Evolutionary conservation across 192 early-diverging fungal species (phyloP), one percentile per base, ranked within the genome.

Genomic region (Coemansia sp.): DNA sequence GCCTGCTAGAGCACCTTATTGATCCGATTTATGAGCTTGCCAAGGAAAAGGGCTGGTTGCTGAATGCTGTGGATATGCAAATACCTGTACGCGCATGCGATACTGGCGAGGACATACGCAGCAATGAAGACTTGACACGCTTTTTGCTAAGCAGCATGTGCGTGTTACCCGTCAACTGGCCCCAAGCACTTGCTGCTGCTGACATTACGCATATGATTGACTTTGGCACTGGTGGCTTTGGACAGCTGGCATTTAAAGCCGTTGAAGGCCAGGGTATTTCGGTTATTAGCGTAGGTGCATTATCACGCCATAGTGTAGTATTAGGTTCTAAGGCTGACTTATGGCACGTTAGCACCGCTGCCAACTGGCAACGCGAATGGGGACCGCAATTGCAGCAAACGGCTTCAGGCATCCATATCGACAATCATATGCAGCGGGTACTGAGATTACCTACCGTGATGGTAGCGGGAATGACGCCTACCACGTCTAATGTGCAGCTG

Each of bases 391-490:
- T 97, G 40, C 85, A 94, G 43, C 80, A 85, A 37, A 83, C 87
- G 0, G 58, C 59, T 9, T 50, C 60, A 30, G 51, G 64, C 14
- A 58, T 96, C 20, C 93, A 94, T 56, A 73, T 97, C 15, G 93
- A 93, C 69, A 92, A 91, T 14, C 78, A 80, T 6, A 91, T 97
- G 86, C 85, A 84, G 28, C 85, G 90, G 30, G 78, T 93, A n/a
- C 59, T 93, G 40, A 87, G 88, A 42, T 87, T 89, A 74, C 88
- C 95, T 6, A 90, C 95, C 38, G 61, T 97, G 31, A 94, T 94
- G 95, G 91, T 94, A 43, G 90, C 90, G 17, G 95, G 95, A 31
- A 96, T 96, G 93, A 92, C 90, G 2, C 93, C 92, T 5, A 89
- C 87, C 5, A 96, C 95, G 6, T 85, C 82, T 58, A 87, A 80